These are phyloP conservation scores for Alternaria sp. DNA, from an alignment of 2,329 filamentous ascomycete species.

Conservation along the genomic window DNA sequence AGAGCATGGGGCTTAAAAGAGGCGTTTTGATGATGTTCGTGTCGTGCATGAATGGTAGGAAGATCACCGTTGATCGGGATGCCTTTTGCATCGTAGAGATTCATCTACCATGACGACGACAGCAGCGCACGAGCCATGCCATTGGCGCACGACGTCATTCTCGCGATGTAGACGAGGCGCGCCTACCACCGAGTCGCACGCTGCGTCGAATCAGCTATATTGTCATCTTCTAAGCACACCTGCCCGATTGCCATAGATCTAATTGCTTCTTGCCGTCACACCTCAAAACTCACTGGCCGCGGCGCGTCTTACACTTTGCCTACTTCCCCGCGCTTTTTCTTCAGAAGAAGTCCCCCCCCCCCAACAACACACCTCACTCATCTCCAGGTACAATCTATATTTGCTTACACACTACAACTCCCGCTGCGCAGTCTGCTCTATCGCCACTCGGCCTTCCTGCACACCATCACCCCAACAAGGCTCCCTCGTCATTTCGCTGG, in stretches of 20 bases:
- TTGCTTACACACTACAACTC: conserved; percentile 19
- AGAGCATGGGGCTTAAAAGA: background rate
- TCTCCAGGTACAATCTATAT: conserved; percentile 20
- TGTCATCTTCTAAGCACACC: conserved; percentile 19
- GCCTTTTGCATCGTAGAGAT: conserved; percentile 2
- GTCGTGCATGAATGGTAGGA: background rate
- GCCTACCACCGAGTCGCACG: conserved; percentile 10
- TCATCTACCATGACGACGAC: background rate
- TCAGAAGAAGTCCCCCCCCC: background rate
- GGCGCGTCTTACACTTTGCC: conserved; percentile 7
- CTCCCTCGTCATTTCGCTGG: conserved; percentile 25
- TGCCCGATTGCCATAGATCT: conserved; percentile 20
- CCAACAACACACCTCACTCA: conserved; percentile 10
- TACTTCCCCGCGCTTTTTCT: conserved; percentile 4
- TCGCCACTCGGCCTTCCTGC: conserved; percentile 22
- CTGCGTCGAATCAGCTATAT: conserved; percentile 22
- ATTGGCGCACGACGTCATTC: conserved; percentile 27
- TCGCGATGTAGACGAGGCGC: conserved; percentile 11
- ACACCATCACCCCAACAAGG: conserved; percentile 36
- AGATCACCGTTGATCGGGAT: conserved; percentile 7
- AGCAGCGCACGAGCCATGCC: conserved; percentile 12
- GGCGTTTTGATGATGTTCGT: background rate
- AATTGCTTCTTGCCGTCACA: conserved; percentile 23
- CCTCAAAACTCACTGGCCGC: conserved; percentile 16
- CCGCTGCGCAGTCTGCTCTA: conserved; percentile 16